phyloP scores from a whole-genome alignment of 495 filamentous ascomycete species.

The Hyphodiscus hymeniophilus region DNA sequence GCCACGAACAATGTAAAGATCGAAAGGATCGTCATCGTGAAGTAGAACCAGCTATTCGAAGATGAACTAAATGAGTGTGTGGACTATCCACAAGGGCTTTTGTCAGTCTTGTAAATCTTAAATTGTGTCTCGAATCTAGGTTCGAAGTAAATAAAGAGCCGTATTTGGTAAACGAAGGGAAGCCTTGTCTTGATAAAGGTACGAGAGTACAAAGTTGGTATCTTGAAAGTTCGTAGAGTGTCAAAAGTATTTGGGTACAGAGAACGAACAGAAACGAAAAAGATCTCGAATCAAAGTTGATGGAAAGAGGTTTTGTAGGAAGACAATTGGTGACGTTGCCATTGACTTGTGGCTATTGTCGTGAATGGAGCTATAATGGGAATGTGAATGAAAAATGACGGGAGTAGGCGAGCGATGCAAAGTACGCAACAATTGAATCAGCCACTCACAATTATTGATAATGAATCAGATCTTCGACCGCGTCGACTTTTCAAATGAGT shows the following conservation, averaged over 20 bases:
- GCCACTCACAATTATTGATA: not conserved
- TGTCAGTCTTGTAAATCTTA: not conserved
- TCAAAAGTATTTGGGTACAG: not conserved
- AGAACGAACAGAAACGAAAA: not conserved
- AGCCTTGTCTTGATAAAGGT: too few species aligned
- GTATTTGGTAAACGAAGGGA: not conserved
- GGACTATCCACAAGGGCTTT: slow-evolving; percentile 3
- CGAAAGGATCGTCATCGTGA: slow-evolving; percentile 23
- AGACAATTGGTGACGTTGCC: not conserved
- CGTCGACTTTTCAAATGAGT: not conserved
- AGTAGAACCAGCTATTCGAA: slow-evolving; percentile 23
- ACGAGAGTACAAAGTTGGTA: not conserved
- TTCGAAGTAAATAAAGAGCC: not conserved
- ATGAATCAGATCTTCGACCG: not conserved
- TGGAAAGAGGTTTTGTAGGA: not conserved
- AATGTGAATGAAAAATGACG: not conserved
- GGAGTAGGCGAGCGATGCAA: not conserved
- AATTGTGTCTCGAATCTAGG: not conserved
- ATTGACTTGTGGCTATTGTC: not conserved
- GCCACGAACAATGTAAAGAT: slow-evolving; percentile 18
- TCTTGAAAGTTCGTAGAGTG: not conserved
- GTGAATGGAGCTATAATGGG: not conserved
- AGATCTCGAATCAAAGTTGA: not conserved
- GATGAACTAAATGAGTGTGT: slow-evolving; percentile 21
- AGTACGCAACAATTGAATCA: not conserved